Evolutionary conservation across 129 eudicot genomes (phyloP), one percentile per base, ranked within the genome.

Genomic region (Silybum marianum): DNA sequence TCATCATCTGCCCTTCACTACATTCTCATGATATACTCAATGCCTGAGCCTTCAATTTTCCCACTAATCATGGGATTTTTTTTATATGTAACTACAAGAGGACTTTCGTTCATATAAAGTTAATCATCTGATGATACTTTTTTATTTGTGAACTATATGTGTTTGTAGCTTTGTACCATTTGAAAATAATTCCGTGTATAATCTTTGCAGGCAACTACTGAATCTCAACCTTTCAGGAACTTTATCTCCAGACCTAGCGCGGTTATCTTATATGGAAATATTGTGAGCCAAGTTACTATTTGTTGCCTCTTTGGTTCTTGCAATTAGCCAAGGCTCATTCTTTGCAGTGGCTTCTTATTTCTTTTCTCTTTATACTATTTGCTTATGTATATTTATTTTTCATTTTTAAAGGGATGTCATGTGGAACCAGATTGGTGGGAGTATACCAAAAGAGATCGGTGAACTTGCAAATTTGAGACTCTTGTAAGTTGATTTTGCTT

Each of bases 351-450:
- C 42, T 69, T 21, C 72, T 40, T 16, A 32, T 79, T 75, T 77
- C 22, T n/a, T 75, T 46, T 66, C 58, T 44, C 7, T 72, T 71
- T 32, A 28, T 67, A 30, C 30, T 73, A 30, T 62, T 66, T 63
- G 11, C 44, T 75, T 40, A 86, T 82, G 44, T 19, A 19, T 62
- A 66, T 78, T 69, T 75, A 21, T 51, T 71, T 23, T 77, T 86
- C 26, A 38, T 67, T 60, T 62, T 62, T 72, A 25, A 78, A 94
- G 98, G 91, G 97, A 94, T 80, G 81, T 88, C 80, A 91, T 91
- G 96, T 91, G 96, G 96, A 91, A 91, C 85, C 74, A 85, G 22
- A 85, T 91, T 76, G 84, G 76, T 36, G 96, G 96, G 80, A 89
- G 84, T 67, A 89, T 91, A 83, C 96, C 96, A 30, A 86, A 66